Conservation (phyloP, 139 green algal species). For the Asterochloris erici region DNA sequence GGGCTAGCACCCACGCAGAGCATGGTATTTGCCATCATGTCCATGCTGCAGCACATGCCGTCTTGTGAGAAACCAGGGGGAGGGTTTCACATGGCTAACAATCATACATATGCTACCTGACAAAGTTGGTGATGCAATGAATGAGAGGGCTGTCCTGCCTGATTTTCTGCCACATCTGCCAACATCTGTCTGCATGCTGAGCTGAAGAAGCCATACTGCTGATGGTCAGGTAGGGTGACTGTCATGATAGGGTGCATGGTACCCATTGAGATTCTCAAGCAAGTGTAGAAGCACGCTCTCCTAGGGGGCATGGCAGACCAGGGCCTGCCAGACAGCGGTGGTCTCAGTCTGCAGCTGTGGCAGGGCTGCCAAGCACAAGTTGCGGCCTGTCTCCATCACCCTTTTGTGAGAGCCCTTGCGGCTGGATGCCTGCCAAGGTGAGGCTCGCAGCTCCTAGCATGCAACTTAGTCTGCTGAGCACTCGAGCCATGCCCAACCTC, state of each 20-base stretch:
- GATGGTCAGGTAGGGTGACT: background rate
- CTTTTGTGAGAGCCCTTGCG: constrained; percentile 51
- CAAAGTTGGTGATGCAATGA: constrained; percentile 82
- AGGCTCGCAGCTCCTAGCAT: background rate
- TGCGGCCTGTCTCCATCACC: constrained; percentile 40
- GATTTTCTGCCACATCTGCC: constrained; percentile 32
- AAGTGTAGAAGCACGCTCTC: too few species aligned
- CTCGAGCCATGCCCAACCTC: too few species aligned
- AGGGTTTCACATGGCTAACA: background rate
- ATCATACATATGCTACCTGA: background rate
- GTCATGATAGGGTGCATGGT: background rate
- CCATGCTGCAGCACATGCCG: constrained; percentile 9
- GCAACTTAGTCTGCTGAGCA: too few species aligned
- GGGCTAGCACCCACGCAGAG: constrained; percentile 71
- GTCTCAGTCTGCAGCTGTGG: constrained; percentile 44
- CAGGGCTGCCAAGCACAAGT: constrained; percentile 19
- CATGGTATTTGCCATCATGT: constrained; percentile 82
- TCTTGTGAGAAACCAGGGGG: background rate
- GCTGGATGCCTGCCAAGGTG: constrained; percentile 41
- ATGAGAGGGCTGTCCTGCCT: constrained; percentile 36
- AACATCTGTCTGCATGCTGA: background rate
- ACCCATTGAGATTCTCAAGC: background rate
- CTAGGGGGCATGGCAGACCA: background rate
- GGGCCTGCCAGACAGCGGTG: constrained; percentile 14
- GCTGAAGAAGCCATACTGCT: background rate